A percentile compares a stretch with the other conserved stretches of the same genome.
Evolutionary conservation across 75 land plant species (phyloP).

Genomic region (Larix kaempferi): DNA sequence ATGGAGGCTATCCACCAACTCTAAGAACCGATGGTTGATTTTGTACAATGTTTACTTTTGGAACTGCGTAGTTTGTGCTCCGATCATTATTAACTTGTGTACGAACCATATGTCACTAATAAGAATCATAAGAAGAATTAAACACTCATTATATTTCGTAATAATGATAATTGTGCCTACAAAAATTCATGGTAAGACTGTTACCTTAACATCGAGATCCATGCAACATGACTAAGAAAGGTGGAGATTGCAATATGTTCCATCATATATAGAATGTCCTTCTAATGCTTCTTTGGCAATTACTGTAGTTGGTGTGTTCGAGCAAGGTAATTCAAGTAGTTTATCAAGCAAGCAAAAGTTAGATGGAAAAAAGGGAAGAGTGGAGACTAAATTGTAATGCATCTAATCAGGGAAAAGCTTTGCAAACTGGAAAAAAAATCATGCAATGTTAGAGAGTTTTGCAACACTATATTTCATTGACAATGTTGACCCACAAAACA

Average conservation of each 20-base stretch:
- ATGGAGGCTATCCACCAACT: no score
- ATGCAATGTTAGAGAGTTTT: no score
- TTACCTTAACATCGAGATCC: conserved; percentile 81
- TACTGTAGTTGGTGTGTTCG: conserved; percentile 68
- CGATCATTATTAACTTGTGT: conserved; percentile 59
- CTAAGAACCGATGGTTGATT: no score
- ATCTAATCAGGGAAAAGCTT: background rate
- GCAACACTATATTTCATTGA: no score
- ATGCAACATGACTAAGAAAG: conserved; percentile 82
- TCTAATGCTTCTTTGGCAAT: conserved; percentile 78
- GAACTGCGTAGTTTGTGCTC: conserved; percentile 65
- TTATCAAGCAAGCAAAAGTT: no score
- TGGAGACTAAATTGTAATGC: background rate
- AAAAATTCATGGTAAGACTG: background rate
- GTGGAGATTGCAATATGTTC: conserved; percentile 85
- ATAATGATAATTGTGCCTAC: background rate
- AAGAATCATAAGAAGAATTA: background rate
- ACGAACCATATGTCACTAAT: background rate
- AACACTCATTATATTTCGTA: no score
- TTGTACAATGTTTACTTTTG: conserved; percentile 25
- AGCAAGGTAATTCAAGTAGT: background rate
- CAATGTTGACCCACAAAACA: no score
- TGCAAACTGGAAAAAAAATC: no score
- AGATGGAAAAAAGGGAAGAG: background rate
- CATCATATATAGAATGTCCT: conserved; percentile 91